phyloP scores from a whole-genome alignment of 345 rosid genomes.

The Eucalyptus sp. region DNA sequence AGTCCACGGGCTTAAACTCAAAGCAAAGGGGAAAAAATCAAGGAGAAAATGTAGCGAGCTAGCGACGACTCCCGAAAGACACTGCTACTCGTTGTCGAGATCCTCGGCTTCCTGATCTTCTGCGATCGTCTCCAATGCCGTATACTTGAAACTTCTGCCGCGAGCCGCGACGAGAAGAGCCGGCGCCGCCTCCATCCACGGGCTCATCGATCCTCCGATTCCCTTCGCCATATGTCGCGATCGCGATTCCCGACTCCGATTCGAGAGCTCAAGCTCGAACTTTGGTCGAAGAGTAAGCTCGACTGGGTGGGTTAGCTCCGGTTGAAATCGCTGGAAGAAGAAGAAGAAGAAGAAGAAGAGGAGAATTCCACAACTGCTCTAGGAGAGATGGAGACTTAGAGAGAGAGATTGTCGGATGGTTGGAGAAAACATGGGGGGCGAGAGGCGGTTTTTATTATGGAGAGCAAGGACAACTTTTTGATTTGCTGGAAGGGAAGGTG shows the following conservation, averaged over 20 bases:
- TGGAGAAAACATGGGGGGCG: not conserved
- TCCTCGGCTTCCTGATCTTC: slow-evolving; percentile 28
- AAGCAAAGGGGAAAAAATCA: not conserved
- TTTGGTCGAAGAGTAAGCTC: not conserved
- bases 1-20: not conserved
- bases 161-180: slow-evolving; percentile 8
- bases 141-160: not conserved
- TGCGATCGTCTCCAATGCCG: slow-evolving; percentile 28
- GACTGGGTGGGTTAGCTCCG: not conserved
- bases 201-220: not conserved
- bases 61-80: not conserved
- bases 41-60: not conserved
- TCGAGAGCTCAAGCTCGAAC: not conserved
- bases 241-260: not conserved
- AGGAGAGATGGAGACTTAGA: not conserved
- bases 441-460: not conserved
- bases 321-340: not conserved
- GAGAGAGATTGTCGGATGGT: not conserved
- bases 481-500: too few relatives aligned
- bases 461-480: not conserved
- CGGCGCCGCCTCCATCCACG: slow-evolving; percentile 31
- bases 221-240: slow-evolving; percentile 10
- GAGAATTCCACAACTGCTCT: not conserved
- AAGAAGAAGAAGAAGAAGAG: not conserved
- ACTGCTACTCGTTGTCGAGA: not conserved